A percentile compares a stretch with the other conserved stretches of the same genome.
phyloP scores from a whole-genome alignment of 805 yeast species.

The Saccharomycopsis capsularis region DNA sequence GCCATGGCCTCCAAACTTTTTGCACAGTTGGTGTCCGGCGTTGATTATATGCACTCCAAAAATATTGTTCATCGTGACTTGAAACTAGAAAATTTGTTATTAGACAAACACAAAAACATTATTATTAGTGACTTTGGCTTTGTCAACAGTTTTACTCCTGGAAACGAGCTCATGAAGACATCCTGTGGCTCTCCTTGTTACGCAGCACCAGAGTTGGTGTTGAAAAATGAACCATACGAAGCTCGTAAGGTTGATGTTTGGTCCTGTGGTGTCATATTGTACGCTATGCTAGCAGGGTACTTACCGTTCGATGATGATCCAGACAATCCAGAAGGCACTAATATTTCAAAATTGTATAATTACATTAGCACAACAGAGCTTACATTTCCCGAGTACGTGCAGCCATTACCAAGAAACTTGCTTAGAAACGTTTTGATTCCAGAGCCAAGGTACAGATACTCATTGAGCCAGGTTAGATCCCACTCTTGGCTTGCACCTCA shows the following conservation, averaged over 20 bases:
- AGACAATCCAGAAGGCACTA: conserved; percentile 91
- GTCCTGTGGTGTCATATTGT: conserved; percentile 93
- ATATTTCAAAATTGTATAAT: conserved; percentile 82
- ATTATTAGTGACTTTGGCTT: conserved; percentile 91
- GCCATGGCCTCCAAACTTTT: conserved; percentile 77
- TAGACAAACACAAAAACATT: conserved; percentile 82
- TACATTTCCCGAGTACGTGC: conserved; percentile 91
- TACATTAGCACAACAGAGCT: conserved; percentile 87
- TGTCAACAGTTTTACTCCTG: conserved; percentile 66
- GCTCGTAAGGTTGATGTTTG: conserved; percentile 94
- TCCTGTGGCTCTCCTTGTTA: conserved; percentile 97
- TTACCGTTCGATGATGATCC: conserved; percentile 97
- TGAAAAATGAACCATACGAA: conserved; percentile 73
- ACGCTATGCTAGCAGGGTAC: conserved; percentile 96
- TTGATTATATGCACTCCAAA: conserved; percentile 78
- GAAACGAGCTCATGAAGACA: conserved; percentile 80
- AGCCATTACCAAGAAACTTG: conserved; percentile 85
- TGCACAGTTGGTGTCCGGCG: conserved; percentile 92
- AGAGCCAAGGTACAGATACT: conserved; percentile 72
- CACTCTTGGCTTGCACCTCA: conserved; percentile 91
- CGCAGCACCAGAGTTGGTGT: conserved; percentile 94
- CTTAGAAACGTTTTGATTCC: conserved; percentile 78
- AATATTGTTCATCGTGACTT: conserved; percentile 79
- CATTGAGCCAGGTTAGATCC: conserved; percentile 58
- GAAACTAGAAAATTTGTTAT: conserved; percentile 71